Evolutionary conservation across 2,329 filamentous ascomycete species (phyloP).

Genomic region (Pochonia chlamydosporia): DNA sequence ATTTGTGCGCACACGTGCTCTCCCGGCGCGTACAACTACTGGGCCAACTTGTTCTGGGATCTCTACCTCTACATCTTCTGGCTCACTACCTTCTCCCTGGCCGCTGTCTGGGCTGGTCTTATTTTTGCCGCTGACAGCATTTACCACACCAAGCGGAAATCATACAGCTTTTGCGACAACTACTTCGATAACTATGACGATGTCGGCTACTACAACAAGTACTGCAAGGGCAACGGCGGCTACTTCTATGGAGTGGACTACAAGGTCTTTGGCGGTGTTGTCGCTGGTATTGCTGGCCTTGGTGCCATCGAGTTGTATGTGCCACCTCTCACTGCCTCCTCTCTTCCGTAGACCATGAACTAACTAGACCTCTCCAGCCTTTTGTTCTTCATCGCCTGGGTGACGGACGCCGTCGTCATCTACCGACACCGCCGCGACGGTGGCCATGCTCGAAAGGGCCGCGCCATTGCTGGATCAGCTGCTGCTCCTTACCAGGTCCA

Average conservation of each 20-base stretch:
- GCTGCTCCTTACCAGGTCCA: constrained; percentile 6
- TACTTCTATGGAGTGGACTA: neutral
- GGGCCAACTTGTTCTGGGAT: constrained; percentile 45
- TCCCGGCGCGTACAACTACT: constrained; percentile 45
- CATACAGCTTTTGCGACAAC: no score
- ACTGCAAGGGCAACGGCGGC: constrained; percentile 3
- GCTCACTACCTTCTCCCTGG: constrained; percentile 37
- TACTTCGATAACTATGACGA: constrained; percentile 17
- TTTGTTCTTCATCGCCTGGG: constrained; percentile 35
- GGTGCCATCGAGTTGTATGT: constrained; percentile 40
- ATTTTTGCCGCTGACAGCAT: constrained; percentile 13
- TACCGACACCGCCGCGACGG: constrained; percentile 38
- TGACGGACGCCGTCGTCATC: constrained; percentile 34
- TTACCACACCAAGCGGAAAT: constrained; percentile 9
- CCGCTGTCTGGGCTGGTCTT: constrained; percentile 28
- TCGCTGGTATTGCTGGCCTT: constrained; percentile 31
- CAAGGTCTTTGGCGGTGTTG: constrained; percentile 5
- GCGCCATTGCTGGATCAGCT: constrained; percentile 11
- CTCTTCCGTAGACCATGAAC: no score
- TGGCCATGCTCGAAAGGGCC: constrained; percentile 27
- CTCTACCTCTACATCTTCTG: constrained; percentile 47
- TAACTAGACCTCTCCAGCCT: no score
- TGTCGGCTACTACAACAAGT: constrained; percentile 9
- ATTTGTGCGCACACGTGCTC: constrained; percentile 35
- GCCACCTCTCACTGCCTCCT: no score